These are phyloP conservation scores for Lyophyllum semitale DNA, from an alignment of 768 basidiomycete genomes.

Conservation along the genomic window DNA sequence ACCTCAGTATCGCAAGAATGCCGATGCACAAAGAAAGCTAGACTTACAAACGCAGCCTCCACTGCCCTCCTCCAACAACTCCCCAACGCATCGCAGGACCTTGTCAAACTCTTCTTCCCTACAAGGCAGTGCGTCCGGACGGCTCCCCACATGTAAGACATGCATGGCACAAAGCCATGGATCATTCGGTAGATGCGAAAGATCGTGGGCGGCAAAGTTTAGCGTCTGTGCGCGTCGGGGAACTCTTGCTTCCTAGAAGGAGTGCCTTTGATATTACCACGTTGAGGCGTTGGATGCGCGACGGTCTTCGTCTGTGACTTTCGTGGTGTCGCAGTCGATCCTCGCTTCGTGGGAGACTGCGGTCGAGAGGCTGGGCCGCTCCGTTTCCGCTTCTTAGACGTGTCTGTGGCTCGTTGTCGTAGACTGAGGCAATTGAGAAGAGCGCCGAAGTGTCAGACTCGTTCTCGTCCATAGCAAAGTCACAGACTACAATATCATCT, in stretches of 20 bases:
- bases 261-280: constrained; percentile 27
- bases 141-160: constrained; percentile 88
- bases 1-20: constrained; percentile 2
- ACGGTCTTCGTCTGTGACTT: constrained; percentile 37
- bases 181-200: constrained; percentile 64
- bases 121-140: constrained; percentile 89
- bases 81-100: constrained; percentile 76
- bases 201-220: constrained; percentile 34
- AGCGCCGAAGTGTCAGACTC: constrained; percentile 27
- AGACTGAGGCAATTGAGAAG: constrained; percentile 31
- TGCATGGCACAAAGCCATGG: constrained; percentile 90
- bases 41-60: constrained; percentile 93
- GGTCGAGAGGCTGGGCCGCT: constrained; percentile 4
- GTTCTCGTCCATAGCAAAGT: constrained; percentile 23
- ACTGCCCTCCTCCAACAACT: constrained; percentile 87
- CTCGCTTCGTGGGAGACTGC: constrained; percentile 25
- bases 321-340: constrained; percentile 28
- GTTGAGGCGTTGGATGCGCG: constrained; percentile 71
- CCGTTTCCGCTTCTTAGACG: constrained; percentile 54
- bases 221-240: constrained; percentile 26
- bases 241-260: constrained; percentile 30
- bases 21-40: not conserved
- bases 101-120: constrained; percentile 81
- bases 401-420: constrained; percentile 45
- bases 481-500: too few species aligned